phyloP scores from a whole-genome alignment of 2,329 filamentous ascomycete species.

The Clarireedia monteithiana region DNA sequence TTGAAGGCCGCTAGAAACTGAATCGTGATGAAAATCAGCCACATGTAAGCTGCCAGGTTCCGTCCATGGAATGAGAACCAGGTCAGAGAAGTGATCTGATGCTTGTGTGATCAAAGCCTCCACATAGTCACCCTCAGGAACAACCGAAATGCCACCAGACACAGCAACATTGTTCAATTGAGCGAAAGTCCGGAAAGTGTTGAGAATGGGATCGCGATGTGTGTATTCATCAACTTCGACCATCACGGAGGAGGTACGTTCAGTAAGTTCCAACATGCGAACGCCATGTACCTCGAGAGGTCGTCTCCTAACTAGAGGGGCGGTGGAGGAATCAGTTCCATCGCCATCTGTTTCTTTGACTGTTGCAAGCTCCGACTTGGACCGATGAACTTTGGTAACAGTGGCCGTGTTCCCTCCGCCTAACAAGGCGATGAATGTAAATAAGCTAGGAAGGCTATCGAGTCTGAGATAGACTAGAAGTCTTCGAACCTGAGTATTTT shows the following conservation, averaged over 20 bases:
- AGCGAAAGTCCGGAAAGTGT: constrained; percentile 83
- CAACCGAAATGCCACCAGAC: constrained; percentile 72
- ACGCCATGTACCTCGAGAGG: constrained; percentile 53
- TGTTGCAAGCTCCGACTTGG: constrained; percentile 26
- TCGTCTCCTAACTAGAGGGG: constrained; percentile 15
- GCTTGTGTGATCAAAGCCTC: constrained; percentile 68
- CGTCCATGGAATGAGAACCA: constrained; percentile 84
- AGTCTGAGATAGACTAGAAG: constrained; percentile 76
- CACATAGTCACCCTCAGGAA: constrained; percentile 70
- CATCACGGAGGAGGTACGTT: constrained; percentile 94
- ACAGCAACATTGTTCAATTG: constrained; percentile 77
- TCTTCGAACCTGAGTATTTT: constrained; percentile 46
- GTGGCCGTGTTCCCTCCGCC: constrained; percentile 41
- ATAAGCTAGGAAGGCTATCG: constrained; percentile 74
- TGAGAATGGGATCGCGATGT: constrained; percentile 74
- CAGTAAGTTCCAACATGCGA: constrained; percentile 79
- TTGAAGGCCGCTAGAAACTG: constrained; percentile 57
- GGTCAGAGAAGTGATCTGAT: constrained; percentile 60
- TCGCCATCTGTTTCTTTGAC: constrained; percentile 20
- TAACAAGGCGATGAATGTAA: constrained; percentile 75
- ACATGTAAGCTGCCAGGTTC: constrained; percentile 70
- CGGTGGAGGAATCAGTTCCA: constrained; percentile 18
- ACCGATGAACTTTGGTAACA: constrained; percentile 29
- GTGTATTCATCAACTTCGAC: constrained; percentile 70
- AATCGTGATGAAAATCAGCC: constrained; percentile 39